Base-by-base conservation (phyloP, 148 eudicot genomes). In the Fagopyrum tataricum region DNA sequence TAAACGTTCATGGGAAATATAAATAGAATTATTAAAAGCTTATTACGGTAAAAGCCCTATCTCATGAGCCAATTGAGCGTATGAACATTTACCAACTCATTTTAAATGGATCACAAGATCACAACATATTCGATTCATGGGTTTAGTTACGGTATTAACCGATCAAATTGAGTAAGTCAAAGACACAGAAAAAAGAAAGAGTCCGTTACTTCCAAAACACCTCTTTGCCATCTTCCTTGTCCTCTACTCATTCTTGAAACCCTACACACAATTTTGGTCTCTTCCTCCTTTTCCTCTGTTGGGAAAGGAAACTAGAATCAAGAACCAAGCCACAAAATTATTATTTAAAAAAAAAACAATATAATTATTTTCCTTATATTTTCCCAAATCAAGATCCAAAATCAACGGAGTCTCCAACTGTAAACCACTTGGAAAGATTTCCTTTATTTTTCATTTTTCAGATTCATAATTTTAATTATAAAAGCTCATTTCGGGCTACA, bases 321-420 rank as follows among this genome's bases (percentile, higher is more conserved):
- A 23, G 15, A 58, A 59, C 39, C 39, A 59, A 46, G 14, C 24
- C 23, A 59, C 67, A 4, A 59, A 26, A 59, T 23, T 10, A 24
- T 8, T 3, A 8, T 20, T 8, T n/a, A n/a, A 56, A 56, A 56
- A 56, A 20, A 6, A 18, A 49, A 49, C 55, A 49, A 9, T 18
- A 26, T 61, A 0, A 23, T 13, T 61, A 26, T 61, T 61, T 12
- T 5, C 67, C n/a, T 12, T 61, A n/a, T n/a, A n/a, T 26, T 24
- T 6, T 64, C 44, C n/a, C 39, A 37, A 14, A 64, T 64, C 69
- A 7, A 64, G 69, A 64, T 64, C 69, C 69, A 64, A 31, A 64
- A 64, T 64, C 43, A 64, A 64, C 44, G 69, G 69, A 39, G 3
- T 14, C 61, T 55, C 66, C 66, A 59, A 59, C 66, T 59, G 66